Base-by-base conservation (phyloP, 176 grass and related monocot species). In the Aegilops sharonensis region DNA sequence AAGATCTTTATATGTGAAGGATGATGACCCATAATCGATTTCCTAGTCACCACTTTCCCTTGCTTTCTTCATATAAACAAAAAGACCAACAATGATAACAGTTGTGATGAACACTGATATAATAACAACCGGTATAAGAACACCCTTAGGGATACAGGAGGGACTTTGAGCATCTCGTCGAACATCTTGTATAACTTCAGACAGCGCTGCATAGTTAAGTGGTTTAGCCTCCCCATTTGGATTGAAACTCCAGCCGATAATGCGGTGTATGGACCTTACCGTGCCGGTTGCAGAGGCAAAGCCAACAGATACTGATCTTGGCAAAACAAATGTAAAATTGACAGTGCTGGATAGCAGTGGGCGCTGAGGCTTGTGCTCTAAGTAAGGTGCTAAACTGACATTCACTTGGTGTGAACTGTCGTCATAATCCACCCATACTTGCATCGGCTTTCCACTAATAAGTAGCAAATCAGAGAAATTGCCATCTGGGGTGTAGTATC, bases 351-450 rank as follows among this genome's bases (percentile, higher is more conserved):
- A 65, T 65, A 65, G 25, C 25, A 65, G 63, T 30, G 63, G 63
- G 25, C 27, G 25, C 1, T 65, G 63, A 65, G 63, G 63, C 63
- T 65, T 65, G 0, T 29, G 1, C 25, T 65, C 12, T 18, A 17
- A 5, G 79, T 21, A 36, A 21, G 64, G 64, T 68, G 64, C 64
- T 68, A 68, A 59, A 68, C 13, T 68, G 64, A 68, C 64, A 68
- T 18, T 68, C 29, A 68, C 14, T 1, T 32, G 30, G 64, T 69
- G 31, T 5, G 66, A 20, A 32, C 0, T 69, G 17, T 17, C 66
- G 36, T 69, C 66, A 69, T 35, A 69, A 0, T 69, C 32, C 66
- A 89, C 68, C 87, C 87, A 92, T n/a, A 78, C 79, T 34, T 86
- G 90, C 72, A 89, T 88, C 0, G 79, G 24, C 0, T 86, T 0